Evolutionary conservation across 2,329 filamentous ascomycete species (phyloP), one percentile per base, ranked within the genome.

Genomic region (Xylariales sp.): DNA sequence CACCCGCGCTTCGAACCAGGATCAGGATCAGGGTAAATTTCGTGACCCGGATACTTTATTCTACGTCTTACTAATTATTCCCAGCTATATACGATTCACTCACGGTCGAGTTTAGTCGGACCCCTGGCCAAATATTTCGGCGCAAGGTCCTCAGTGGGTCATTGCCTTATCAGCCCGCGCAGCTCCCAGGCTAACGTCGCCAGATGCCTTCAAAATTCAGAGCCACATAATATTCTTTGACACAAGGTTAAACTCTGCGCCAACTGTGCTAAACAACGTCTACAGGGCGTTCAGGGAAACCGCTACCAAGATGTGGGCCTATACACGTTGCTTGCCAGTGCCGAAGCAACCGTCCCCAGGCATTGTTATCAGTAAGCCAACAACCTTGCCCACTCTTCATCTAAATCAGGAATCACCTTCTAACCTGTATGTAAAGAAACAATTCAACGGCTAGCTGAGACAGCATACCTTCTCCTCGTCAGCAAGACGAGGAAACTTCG

Each of bases 201-300:
- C 58, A 88, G 86, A 85, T 74, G 81, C 89, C 3, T 93, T 98
- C 83, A 94, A 94, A 78, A 89, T 96, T 60, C 93, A 97, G 77
- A 90, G 94, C 59, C 92, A 96, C 74, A 83, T 89, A 57, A 94
- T 97, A 89, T 92, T 93, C 78, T 90, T 93, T 74, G 93, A 97
- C 78, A 92, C 92, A 4, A 80, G 84, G 3, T 90, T 95, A 82
- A 98, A 98, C 81, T 87, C 89, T 3, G 77, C 86, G 7, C 72
- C 78, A 3, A 92, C 90, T 0, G 91, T 96, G 12, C 83, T 95
- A 4, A 79, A 81, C n/a, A 97, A 96, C 73, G 82, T 97, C 3
- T 87, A 90, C 74, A 85, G 86, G n/a, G 89, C 89, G 39, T 95
- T 97, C 74, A 75, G 83, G 18, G 93, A 97, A 78, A 90, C 92